These are phyloP conservation scores for Aplosporella prunicola DNA, from an alignment of 2,329 filamentous ascomycete genomes.

Conservation along the genomic window DNA sequence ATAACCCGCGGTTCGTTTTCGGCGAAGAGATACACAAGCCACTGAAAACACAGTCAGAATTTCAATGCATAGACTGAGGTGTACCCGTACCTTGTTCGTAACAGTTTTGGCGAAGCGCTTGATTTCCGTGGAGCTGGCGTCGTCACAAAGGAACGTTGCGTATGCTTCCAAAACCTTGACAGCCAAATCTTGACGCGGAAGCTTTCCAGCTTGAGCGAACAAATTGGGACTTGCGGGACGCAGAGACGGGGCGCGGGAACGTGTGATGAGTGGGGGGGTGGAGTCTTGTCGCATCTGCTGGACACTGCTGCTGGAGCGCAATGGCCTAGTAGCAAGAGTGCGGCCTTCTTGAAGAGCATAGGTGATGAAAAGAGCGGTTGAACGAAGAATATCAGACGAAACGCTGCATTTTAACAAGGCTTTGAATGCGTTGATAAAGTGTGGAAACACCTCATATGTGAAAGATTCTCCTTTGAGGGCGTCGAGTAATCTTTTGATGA, in stretches of 20 bases:
- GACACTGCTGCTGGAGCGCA: slow-evolving; percentile 26
- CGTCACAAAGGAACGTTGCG: slow-evolving; percentile 65
- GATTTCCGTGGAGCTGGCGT: slow-evolving; percentile 57
- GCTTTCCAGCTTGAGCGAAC: slow-evolving; percentile 14
- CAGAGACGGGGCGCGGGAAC: slow-evolving; percentile 20
- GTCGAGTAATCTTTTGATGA: slow-evolving; percentile 82
- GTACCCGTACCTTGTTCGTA: slow-evolving; percentile 68
- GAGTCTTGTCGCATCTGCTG: slow-evolving; percentile 23
- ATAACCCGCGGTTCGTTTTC: slow-evolving; percentile 80
- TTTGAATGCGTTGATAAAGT: slow-evolving; percentile 71
- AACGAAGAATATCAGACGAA: slow-evolving; percentile 75
- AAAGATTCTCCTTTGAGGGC: slow-evolving; percentile 80
- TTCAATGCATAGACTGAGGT: slow-evolving; percentile 20
- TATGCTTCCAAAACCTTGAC: slow-evolving; percentile 69
- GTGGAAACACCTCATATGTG: slow-evolving; percentile 58
- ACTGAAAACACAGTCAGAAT: slow-evolving; percentile 42
- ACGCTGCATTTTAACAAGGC: slow-evolving; percentile 71
- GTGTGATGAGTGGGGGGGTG: slow-evolving; percentile 18
- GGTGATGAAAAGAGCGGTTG: slow-evolving; percentile 83
- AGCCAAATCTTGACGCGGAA: slow-evolving; percentile 61
- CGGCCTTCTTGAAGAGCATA: slow-evolving; percentile 69
- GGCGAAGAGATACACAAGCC: slow-evolving; percentile 82
- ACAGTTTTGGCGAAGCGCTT: slow-evolving; percentile 88
- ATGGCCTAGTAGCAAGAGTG: slow-evolving; percentile 27
- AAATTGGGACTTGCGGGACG: slow-evolving; percentile 23